Base-by-base conservation (phyloP, 345 rosid genomes). In the Eucalyptus polyanthemos region DNA sequence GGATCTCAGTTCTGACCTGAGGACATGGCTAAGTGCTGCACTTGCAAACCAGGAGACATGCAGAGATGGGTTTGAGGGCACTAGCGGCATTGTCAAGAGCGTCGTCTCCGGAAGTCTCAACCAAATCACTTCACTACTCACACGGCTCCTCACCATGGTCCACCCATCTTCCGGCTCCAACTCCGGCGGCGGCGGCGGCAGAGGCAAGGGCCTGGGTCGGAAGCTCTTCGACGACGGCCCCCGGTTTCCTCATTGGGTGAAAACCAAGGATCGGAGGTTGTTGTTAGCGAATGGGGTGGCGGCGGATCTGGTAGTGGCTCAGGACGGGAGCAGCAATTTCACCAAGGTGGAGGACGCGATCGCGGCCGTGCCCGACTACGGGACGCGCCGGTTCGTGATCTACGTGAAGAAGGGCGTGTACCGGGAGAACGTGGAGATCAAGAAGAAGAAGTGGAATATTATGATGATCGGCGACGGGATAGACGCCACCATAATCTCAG, bases 401-500 rank as follows among this genome's bases (percentile, higher is more conserved):
- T 92, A 93, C 88, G 92, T 97, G 31, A 96, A 93, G 88, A 93
- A 89, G 83, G 99, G 99, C n/a, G 88, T 95, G 3, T 97, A 97
- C 83, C 90, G 76, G 72, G 99, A 97, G 91, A 90, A 96, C 53
- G 98, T 97, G 42, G 98, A 96, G 87, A 95, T 97, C 85, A 95
- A 97, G 91, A 96, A 93, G 89, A 92, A 94, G 93, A 97, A 97
- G 93, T 94, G 97, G 94, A 96, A 96, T 86, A 89, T 97, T 87
- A 93, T 97, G 95, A 92, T 96, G 93, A 72, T 96, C 14, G 98
- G 99, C 31, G 99, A 96, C 19, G 99, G 99, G 17, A 93, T 93
- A 45, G 91, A 93, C 50, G 93, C 87, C 34, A 96, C 99, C 2
- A 91, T 96, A 34, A 94, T 97, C 25, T 92, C 98, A 17, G 96